These are phyloP conservation scores for Paraphaeosphaeria minitans DNA, from an alignment of 2,329 filamentous ascomycete species.

Conservation along the genomic window DNA sequence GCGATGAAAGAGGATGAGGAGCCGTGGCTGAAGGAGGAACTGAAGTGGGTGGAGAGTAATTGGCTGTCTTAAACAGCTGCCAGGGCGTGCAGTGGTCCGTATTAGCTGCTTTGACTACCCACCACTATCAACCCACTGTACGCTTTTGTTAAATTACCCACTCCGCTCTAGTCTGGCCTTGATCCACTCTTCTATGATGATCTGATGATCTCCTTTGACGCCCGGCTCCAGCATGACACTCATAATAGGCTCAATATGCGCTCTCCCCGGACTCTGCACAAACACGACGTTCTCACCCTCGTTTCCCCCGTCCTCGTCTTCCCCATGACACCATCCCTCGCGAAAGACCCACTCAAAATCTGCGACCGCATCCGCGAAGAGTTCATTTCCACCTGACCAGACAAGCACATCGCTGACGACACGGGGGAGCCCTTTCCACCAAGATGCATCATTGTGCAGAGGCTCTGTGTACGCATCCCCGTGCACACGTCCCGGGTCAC, in stretches of 20 bases:
- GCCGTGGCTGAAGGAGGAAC: constrained; percentile 35
- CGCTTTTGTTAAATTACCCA: background rate
- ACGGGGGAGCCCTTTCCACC: background rate
- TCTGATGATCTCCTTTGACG: background rate
- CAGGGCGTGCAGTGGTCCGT: too few species aligned
- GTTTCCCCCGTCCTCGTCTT: background rate
- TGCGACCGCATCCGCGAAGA: background rate
- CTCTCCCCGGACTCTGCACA: background rate
- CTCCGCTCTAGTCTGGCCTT: background rate
- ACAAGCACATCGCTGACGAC: background rate
- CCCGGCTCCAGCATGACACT: background rate
- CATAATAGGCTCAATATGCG: background rate
- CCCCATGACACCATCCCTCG: background rate
- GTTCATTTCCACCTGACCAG: background rate
- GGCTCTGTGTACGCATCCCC: background rate
- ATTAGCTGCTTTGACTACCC: background rate
- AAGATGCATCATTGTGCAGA: background rate
- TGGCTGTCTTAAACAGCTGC: constrained; percentile 24
- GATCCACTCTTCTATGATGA: background rate
- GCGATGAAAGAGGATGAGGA: constrained; percentile 31
- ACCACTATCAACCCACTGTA: too few species aligned
- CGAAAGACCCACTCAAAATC: background rate
- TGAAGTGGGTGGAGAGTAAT: constrained; percentile 33
- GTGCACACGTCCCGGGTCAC: background rate
- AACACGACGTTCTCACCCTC: background rate